These are phyloP conservation scores for Helminthosporium solani DNA, from an alignment of 2,329 filamentous ascomycete species.

Conservation along the genomic window DNA sequence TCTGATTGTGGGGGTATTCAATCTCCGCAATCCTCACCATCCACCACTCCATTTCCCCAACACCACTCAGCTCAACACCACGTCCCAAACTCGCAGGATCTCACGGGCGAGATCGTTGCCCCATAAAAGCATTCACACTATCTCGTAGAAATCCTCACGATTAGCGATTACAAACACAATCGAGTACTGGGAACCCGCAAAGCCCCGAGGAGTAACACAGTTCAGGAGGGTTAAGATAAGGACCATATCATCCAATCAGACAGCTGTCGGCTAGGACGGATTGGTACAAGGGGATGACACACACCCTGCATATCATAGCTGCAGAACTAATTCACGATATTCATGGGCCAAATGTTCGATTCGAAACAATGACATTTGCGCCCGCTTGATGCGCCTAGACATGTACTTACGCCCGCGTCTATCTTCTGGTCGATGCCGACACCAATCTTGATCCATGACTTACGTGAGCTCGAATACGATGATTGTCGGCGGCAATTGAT, in stretches of 20 bases:
- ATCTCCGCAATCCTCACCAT: too few species aligned
- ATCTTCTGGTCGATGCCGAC: not conserved
- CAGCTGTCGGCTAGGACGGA: not conserved
- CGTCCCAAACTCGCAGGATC: too few species aligned
- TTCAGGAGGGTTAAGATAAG: slow-evolving; percentile 27
- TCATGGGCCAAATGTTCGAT: slow-evolving; percentile 10
- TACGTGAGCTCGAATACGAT: too few species aligned
- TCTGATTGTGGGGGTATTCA: too few species aligned
- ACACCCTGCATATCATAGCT: slow-evolving; percentile 4
- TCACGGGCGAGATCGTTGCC: slow-evolving; percentile 1
- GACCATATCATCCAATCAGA: slow-evolving; percentile 11
- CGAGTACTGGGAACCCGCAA: slow-evolving; percentile 1
- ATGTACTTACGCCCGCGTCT: not conserved
- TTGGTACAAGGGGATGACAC: not conserved
- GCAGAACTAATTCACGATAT: slow-evolving; percentile 15
- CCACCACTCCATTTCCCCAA: too few species aligned
- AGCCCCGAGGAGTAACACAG: too few species aligned
- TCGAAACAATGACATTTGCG: slow-evolving; percentile 7
- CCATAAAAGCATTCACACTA: not conserved
- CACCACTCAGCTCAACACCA: too few species aligned
- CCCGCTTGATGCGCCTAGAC: slow-evolving; percentile 10
- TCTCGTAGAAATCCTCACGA: not conserved
- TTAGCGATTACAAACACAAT: slow-evolving; percentile 5
- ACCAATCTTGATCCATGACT: too few species aligned
- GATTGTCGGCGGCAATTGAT: too few species aligned